Evolutionary conservation across 768 basidiomycete genomes (phyloP).

Genomic region (Kwoniella botswanensis): DNA sequence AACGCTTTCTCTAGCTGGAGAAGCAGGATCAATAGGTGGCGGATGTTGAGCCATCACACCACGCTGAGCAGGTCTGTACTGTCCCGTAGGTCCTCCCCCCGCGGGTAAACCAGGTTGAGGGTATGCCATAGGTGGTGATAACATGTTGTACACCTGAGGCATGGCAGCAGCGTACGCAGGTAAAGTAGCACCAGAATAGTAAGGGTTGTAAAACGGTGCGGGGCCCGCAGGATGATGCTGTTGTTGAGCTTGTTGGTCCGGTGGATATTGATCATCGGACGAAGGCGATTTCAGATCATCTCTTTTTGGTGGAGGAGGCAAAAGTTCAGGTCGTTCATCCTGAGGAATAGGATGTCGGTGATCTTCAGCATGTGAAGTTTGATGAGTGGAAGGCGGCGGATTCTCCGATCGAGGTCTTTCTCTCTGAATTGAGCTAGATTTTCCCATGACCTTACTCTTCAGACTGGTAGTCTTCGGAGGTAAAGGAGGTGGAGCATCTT

Average conservation of each 20-base stretch:
- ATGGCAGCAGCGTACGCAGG: constrained; percentile 17
- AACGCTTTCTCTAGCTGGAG: constrained; percentile 18
- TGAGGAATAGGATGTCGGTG: constrained; percentile 6
- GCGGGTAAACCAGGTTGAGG: constrained; percentile 9
- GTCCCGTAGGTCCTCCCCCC: constrained; percentile 2
- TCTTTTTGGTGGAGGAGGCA: constrained; percentile 1
- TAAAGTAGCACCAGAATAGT: constrained; percentile 19
- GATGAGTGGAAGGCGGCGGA: background rate
- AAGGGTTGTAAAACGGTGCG: constrained; percentile 12
- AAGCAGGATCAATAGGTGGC: background rate
- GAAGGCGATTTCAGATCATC: constrained; percentile 11
- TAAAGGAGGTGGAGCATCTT: constrained; percentile 15
- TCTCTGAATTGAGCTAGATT: background rate
- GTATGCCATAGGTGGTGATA: constrained; percentile 11
- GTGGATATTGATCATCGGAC: background rate
- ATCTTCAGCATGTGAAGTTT: background rate
- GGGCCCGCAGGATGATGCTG: constrained; percentile 4
- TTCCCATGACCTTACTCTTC: constrained; percentile 7
- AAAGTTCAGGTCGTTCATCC: constrained; percentile 6
- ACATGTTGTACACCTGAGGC: constrained; percentile 22
- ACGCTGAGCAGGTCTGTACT: background rate
- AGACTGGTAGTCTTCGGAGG: constrained; percentile 18
- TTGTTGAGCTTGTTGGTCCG: constrained; percentile 8
- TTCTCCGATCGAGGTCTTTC: background rate
- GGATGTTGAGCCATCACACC: background rate